A percentile compares a stretch with the other conserved stretches of the same genome.
Conservation (phyloP, 2,329 filamentous ascomycete genomes). For the Sporothrix phasma region DNA sequence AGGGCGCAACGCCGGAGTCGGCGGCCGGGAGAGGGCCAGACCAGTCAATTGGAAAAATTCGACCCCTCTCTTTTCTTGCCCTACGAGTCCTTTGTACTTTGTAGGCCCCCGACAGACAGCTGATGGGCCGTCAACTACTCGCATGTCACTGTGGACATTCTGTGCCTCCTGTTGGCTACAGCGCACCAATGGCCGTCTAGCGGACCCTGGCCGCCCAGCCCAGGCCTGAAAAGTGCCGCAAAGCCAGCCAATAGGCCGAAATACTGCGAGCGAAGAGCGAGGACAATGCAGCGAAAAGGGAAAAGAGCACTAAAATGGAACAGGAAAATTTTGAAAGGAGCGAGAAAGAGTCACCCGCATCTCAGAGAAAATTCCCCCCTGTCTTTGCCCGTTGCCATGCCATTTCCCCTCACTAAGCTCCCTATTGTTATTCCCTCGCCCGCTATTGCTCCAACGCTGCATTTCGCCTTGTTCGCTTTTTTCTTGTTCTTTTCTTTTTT, state of each 20-base stretch:
- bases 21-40: not conserved
- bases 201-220: slow-evolving; percentile 2
- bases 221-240: not conserved
- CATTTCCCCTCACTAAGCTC: not conserved
- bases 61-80: not conserved
- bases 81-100: no score
- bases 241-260: not conserved
- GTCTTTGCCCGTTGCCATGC: no score
- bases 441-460: not conserved
- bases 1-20: slow-evolving; percentile 1
- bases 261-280: not conserved
- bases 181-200: slow-evolving; percentile 3
- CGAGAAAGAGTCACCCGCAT: slow-evolving; percentile 19
- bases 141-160: no score
- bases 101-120: no score
- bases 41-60: not conserved
- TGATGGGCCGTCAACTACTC: no score
- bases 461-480: no score
- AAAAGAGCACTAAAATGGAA: slow-evolving; percentile 4
- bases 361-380: slow-evolving; percentile 17
- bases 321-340: not conserved
- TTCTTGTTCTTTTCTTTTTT: slow-evolving; percentile 9
- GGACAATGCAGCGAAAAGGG: no score
- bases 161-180: no score
- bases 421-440: slow-evolving; percentile 14